These are phyloP conservation scores for Candida sanyaensis DNA, from an alignment of 1,139 yeast species.

Conservation along the genomic window DNA sequence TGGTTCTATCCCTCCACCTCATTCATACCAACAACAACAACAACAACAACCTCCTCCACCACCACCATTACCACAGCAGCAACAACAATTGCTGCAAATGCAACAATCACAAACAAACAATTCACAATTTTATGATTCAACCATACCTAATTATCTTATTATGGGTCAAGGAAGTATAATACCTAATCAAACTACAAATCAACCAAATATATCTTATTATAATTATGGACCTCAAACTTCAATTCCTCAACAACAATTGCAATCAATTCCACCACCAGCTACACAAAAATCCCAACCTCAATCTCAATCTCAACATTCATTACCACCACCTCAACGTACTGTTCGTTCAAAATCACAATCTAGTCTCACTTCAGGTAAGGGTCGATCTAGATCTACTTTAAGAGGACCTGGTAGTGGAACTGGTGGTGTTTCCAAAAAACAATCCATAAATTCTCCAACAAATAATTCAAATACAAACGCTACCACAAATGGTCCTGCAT, in stretches of 20 bases:
- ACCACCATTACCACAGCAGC: background rate
- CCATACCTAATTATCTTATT: conserved; percentile 21
- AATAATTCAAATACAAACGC: background rate
- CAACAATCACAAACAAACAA: conserved; percentile 6
- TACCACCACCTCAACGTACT: conserved; percentile 9
- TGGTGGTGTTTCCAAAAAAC: background rate
- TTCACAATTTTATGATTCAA: conserved; percentile 15
- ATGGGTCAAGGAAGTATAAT: conserved; percentile 16
- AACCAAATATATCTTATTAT: conserved; percentile 6
- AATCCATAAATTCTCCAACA: conserved; percentile 1
- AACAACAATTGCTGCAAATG: conserved; percentile 7
- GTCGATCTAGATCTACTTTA: background rate
- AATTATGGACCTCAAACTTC: conserved; percentile 2
- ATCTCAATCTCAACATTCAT: conserved; percentile 1
- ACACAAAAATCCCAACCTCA: background rate
- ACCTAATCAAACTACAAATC: conserved; percentile 12
- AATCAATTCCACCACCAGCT: conserved; percentile 5
- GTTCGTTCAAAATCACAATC: background rate
- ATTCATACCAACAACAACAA: conserved; percentile 5
- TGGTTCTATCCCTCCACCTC: conserved; percentile 16
- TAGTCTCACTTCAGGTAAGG: background rate
- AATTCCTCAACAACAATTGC: conserved; percentile 7
- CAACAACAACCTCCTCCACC: conserved; percentile 1
- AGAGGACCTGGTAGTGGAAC: too few species aligned
- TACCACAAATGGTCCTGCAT: conserved; percentile 11